Base-by-base conservation (phyloP, 2,329 filamentous ascomycete species). In the Xylariaceae sp. region DNA sequence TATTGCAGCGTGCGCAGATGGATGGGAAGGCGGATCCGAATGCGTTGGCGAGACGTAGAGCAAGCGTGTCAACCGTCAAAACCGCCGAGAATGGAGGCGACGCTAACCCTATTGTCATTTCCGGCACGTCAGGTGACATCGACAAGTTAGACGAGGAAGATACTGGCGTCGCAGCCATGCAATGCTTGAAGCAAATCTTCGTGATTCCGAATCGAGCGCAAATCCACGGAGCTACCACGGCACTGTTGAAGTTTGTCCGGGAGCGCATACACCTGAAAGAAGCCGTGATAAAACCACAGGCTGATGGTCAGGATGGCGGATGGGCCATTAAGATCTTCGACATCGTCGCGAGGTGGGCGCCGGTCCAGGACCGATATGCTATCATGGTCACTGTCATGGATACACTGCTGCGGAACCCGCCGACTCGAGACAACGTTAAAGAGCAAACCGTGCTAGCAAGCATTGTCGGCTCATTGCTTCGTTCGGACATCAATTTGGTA, bases 331-430 rank as follows among this genome's bases (percentile, higher is more conserved):
- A 86, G 59, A 80, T 97, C 54, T 90, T 95, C 72, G 85, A 88
- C 68, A 82, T 92, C 62, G 82, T 93, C 56, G 87, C 91, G 13
- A 84, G 86, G 60, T 97, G 92, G 92, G 88, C 92, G 0, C 92
- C 94, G 0, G 92, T 97, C 1, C 93, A 97, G 72, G 91, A 96
- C 70, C 88, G 94, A 56, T 97, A 96, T 75, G 85, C 93, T 45
- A 94, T 97, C 58, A 80, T 97, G 51, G 83, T 96, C 51, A 88
- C 89, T 0, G 82, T 88, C 2, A 86, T 95, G 76, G 92, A 97
- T 66, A 83, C 83, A 2, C 77, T 97, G 54, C 78, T 89, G 3
- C 81, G 83, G 58, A 85, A 83, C 50, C 84, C 86, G 0, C 80
- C 92, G 42, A 81, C 81, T 4, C 89, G 92, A 68, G 85, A 88